Evolutionary conservation across 108 stramenopile genomes (phyloP), one percentile per base, ranked within the genome.

Genomic region (Mediolabrus comicus): DNA sequence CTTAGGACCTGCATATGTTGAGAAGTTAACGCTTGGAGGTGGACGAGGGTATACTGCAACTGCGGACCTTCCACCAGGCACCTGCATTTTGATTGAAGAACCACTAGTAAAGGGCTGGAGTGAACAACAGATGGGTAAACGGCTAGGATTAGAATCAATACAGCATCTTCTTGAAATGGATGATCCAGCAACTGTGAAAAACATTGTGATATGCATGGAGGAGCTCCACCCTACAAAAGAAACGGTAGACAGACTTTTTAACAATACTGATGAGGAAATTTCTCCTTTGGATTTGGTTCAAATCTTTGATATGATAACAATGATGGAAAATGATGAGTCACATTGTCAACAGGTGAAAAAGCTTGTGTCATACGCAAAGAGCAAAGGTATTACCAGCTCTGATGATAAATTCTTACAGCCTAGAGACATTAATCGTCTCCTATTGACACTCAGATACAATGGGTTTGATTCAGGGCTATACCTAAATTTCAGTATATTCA

Each of bases 401-500:
- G 76, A 89, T 68, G 76, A 74, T 4, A 62, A 83, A 10, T 31
- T 56, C 6, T 32, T 89, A 14, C 33, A 38, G 9, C 8, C 35
- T 4, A 65, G 22, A 22, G 92, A 94, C 63, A 81, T 91, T 4
- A 49, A 79, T 41, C 75, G 92, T 12, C 29, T 91, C 10, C 66
- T 94, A 19, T 46, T 94, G 58, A 79, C 76, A 0, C n/a, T 94
- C 29, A 74, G 90, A 51, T 94, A 91, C 71, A 94, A 94, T 62
- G 88, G 92, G 9, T 83, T 94, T 27, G 89, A 89, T 70, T 84
- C 85, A 0, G 92, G 92, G 6, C 53, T 94, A 6, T 94, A 90
- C 53, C 59, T 82, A 14, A 85, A 90, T 67, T 83, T 84, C 43
- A 87, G 88, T 31, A 94, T 94, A 84, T 82, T 94, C 53, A 94